A percentile compares a stretch with the other conserved stretches of the same genome.
phyloP scores from a whole-genome alignment of 306 rosid genomes.

The Styphnolobium japonicum region DNA sequence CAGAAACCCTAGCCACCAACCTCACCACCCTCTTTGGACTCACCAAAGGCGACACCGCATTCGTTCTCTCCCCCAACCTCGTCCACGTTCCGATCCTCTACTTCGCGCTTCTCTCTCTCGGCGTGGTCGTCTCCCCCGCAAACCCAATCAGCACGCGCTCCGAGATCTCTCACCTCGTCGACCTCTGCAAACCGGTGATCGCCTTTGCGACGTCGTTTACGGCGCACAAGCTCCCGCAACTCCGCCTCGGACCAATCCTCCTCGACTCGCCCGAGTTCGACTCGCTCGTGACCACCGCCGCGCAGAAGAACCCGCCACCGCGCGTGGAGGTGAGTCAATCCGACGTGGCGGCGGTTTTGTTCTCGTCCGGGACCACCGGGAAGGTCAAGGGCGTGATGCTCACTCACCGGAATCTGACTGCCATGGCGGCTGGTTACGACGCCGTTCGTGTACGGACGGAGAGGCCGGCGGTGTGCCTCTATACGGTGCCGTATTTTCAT shows the following conservation, averaged over 20 bases:
- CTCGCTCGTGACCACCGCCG: constrained; percentile 18
- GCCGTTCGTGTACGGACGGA: constrained; percentile 7
- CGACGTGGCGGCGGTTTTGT: constrained; percentile 48
- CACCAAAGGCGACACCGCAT: constrained; percentile 46
- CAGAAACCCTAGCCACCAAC: constrained; percentile 38
- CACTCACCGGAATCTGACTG: constrained; percentile 50
- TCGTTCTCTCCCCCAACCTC: constrained; percentile 44
- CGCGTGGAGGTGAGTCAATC: constrained; percentile 45
- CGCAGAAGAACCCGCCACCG: no score
- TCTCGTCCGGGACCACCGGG: constrained; percentile 67
- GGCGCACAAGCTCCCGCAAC: not conserved
- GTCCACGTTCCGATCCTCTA: constrained; percentile 47
- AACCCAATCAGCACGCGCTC: constrained; percentile 46
- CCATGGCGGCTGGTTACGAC: not conserved
- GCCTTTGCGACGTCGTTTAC: constrained; percentile 41
- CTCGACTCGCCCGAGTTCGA: constrained; percentile 59
- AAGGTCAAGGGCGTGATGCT: constrained; percentile 51
- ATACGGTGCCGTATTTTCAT: constrained; percentile 50
- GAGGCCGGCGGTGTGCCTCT: constrained; percentile 34
- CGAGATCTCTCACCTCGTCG: constrained; percentile 34
- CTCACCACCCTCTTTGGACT: constrained; percentile 36
- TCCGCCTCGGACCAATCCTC: constrained; percentile 11
- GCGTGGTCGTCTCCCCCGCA: constrained; percentile 51
- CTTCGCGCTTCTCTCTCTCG: constrained; percentile 58
- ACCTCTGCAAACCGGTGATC: constrained; percentile 34